Percentiles rank a stretch among this genome's conserved stretches.
These are phyloP conservation scores for Kuraishia molischiana DNA, from an alignment of 805 yeast species.

Conservation along the genomic window DNA sequence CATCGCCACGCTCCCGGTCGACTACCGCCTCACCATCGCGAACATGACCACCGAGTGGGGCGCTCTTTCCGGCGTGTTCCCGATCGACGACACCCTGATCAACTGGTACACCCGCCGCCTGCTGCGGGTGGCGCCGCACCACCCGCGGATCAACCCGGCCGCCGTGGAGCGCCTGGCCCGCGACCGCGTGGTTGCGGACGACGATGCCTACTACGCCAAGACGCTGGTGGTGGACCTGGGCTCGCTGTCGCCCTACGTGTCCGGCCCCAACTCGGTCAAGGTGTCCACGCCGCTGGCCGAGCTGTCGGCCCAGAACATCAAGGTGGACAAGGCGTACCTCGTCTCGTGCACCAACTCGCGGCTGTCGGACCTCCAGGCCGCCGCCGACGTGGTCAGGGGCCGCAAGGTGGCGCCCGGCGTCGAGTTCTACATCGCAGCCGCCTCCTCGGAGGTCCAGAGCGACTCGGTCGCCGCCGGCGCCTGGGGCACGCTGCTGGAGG, in stretches of 20 bases:
- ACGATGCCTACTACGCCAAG: conserved; percentile 82
- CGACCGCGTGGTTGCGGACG: conserved; percentile 45
- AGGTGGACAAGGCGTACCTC: conserved; percentile 86
- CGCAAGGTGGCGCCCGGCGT: conserved; percentile 82
- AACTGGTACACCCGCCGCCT: conserved; percentile 69
- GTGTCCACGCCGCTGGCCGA: conserved; percentile 72
- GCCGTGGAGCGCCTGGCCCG: conserved; percentile 45
- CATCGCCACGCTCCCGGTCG: conserved; percentile 57
- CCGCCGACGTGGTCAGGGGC: conserved; percentile 80
- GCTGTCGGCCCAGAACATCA: conserved; percentile 61
- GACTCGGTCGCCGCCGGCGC: conserved; percentile 90
- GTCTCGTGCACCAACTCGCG: conserved; percentile 98
- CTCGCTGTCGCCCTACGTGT: conserved; percentile 76
- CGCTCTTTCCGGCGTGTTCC: conserved; percentile 92
- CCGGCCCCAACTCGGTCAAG: conserved; percentile 98
- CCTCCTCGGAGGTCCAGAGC: conserved; percentile 84
- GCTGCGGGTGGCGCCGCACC: conserved; percentile 33
- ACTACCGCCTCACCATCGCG: conserved; percentile 86
- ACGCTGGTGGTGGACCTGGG: conserved; percentile 72
- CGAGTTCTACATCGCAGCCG: conserved; percentile 96
- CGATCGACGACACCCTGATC: conserved; percentile 76
- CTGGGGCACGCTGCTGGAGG: conserved; percentile 81
- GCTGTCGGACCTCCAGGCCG: conserved; percentile 85
- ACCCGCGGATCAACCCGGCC: conserved; percentile 68
- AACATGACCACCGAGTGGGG: conserved; percentile 99